Conservation (phyloP, 2,329 filamentous ascomycete genomes). For the Fusarium vanettenii region DNA sequence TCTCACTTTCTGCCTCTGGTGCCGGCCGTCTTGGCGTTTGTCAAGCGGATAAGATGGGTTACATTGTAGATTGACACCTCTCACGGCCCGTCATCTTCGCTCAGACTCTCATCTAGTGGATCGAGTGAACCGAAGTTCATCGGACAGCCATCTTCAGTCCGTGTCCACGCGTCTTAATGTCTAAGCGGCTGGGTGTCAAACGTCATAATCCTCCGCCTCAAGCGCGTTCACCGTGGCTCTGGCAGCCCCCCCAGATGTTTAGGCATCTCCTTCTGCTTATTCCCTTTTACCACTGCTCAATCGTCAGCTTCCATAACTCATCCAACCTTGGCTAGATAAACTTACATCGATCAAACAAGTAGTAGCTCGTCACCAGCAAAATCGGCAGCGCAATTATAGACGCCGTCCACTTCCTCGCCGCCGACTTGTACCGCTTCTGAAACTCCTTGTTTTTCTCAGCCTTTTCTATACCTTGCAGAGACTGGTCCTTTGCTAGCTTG, state of each 20-base stretch:
- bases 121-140: neutral
- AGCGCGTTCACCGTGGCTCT: neutral
- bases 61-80: neutral
- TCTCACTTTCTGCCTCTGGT: neutral
- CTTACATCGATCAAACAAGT: conserved; percentile 63
- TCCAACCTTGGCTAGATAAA: neutral
- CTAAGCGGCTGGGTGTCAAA: neutral
- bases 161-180: neutral
- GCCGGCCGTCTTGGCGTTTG: neutral
- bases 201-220: neutral
- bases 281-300: conserved; percentile 46
- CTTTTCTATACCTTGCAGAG: conserved; percentile 28
- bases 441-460: conserved; percentile 49
- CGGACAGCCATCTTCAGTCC: neutral
- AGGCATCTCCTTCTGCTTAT: conserved; percentile 41
- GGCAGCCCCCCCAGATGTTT: neutral
- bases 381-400: conserved; percentile 66
- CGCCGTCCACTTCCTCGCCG: conserved; percentile 58
- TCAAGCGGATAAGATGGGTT: neutral
- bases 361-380: conserved; percentile 66
- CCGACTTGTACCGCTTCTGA: conserved; percentile 56
- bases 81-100: too few relatives aligned
- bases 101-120: neutral
- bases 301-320: neutral
- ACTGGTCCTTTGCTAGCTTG: conserved; percentile 25